These are phyloP conservation scores for Colletotrichum godetiae DNA, from an alignment of 2,329 filamentous ascomycete species.

Conservation along the genomic window DNA sequence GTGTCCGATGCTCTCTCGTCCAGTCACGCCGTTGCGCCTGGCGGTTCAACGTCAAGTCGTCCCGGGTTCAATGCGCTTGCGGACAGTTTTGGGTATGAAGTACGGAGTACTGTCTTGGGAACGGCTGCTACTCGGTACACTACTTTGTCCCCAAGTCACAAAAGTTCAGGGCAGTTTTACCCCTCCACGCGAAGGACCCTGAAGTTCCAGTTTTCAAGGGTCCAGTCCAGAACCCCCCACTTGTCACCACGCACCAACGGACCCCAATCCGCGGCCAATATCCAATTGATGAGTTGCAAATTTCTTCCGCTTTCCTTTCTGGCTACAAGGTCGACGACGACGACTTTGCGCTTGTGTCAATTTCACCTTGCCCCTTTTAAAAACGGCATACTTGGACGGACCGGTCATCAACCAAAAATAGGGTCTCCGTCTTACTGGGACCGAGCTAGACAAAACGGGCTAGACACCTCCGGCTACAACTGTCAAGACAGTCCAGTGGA, in stretches of 20 bases:
- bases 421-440: not conserved
- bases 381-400: slow-evolving; percentile 23
- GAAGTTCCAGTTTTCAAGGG: slow-evolving; percentile 36
- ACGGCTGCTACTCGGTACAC: not conserved
- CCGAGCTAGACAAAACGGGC: not conserved
- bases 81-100: not conserved
- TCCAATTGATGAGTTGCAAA: slow-evolving; percentile 33
- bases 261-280: slow-evolving; percentile 28
- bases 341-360: not conserved
- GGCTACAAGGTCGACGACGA: not conserved
- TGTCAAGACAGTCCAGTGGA: not conserved
- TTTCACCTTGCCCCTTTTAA: slow-evolving; percentile 6
- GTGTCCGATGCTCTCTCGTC: not conserved
- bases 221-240: slow-evolving; percentile 33
- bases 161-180: slow-evolving; percentile 9
- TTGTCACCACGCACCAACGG: slow-evolving; percentile 29
- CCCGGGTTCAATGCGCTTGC: not conserved
- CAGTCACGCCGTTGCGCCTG: slow-evolving; percentile 6
- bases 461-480: not conserved
- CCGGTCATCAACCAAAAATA: not conserved
- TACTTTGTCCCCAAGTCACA: not conserved
- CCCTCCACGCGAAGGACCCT: slow-evolving; percentile 34
- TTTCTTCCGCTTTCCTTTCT: slow-evolving; percentile 14
- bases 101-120: not conserved
- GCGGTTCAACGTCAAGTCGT: not conserved